Base-by-base conservation (phyloP, 2,329 filamentous ascomycete genomes). In the Shiraia bambusicola region DNA sequence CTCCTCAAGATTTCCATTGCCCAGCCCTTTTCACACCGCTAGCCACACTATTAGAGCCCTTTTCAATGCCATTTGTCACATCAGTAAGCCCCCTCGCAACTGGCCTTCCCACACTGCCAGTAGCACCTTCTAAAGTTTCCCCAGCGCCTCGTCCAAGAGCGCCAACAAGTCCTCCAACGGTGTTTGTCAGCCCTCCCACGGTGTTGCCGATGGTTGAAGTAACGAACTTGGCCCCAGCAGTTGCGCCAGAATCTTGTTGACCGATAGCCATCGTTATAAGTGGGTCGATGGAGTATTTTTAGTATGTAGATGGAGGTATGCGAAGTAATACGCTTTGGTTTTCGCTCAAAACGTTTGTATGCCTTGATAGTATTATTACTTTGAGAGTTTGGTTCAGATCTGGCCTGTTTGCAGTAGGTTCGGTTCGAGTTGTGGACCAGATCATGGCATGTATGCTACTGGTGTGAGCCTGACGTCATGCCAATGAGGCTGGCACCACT, bases 171-270 rank as follows among this genome's bases (percentile, higher is more conserved):
- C 76, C 75, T 11, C 78, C 77, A 2, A 76, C 68, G 2, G 76
- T 80, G 45, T 75, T 74, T 6, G 75, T 71, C 13, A 79, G 62
- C 26, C 78, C 78, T n/a, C 76, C 77, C 28, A 66, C 72, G 1
- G 74, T 74, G 58, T 81, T 81, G 35, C 78, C 78, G 17, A 79
- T 61, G 1, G 77, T 78, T 1, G 74, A 77, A 4, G 76, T 80
- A 35, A 78, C 76, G 51, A 77, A 77, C 50, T 77, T 78, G 40
- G 77, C 71, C 41, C 76, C 75, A 35, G 74, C 75, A 1, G 75
- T 76, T 36, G 73, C 69, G 49, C 75, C 75, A 31, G 63, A 67
- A 55, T 71, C 63, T 56, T 67, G 52, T 53, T 68, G 63, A 22
- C 59, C 61, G 50, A 67, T 50, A 28, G 66, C 59, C 65, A 67